Conservation (phyloP, 805 yeast genomes). For the Komagataella populi region DNA sequence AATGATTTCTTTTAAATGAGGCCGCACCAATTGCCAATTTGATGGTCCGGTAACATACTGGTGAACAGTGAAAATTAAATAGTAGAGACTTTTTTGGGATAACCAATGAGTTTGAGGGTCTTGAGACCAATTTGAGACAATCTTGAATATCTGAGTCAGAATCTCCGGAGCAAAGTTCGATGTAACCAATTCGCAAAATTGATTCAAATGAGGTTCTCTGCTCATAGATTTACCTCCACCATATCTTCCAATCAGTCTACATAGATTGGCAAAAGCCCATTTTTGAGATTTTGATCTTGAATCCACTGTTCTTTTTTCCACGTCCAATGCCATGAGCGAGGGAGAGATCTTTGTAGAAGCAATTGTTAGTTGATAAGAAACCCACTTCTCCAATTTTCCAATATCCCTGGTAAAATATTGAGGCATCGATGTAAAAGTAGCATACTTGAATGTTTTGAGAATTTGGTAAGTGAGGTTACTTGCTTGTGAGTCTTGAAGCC, state of each 20-base stretch:
- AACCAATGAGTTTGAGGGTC: conserved; percentile 39
- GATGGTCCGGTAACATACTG: conserved; percentile 41
- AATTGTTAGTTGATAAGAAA: conserved; percentile 51
- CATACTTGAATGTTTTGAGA: conserved; percentile 67
- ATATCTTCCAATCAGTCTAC: conserved; percentile 1
- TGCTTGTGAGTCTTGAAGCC: conserved; percentile 17
- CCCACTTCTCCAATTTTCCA: conserved; percentile 47
- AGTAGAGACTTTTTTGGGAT: conserved; percentile 46
- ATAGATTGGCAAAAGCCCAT: conserved; percentile 4
- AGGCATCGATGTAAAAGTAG: conserved; percentile 64
- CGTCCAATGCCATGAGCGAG: not conserved
- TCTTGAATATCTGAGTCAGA: conserved; percentile 40
- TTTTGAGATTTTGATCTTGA: conserved; percentile 1
- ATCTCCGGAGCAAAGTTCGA: conserved; percentile 60
- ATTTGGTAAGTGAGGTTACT: conserved; percentile 62
- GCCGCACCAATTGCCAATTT: conserved; percentile 60
- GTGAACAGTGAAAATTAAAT: conserved; percentile 50
- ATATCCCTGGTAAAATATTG: conserved; percentile 32
- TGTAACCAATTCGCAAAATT: conserved; percentile 21
- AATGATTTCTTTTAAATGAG: conserved; percentile 52
- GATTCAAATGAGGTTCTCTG: conserved; percentile 3
- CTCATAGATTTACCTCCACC: conserved; percentile 3
- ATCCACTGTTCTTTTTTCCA: not conserved
- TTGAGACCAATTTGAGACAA: conserved; percentile 60
- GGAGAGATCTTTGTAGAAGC: conserved; percentile 14